Evolutionary conservation across 179 eudicot species (phyloP).

Genomic region (Actinidia polygama): DNA sequence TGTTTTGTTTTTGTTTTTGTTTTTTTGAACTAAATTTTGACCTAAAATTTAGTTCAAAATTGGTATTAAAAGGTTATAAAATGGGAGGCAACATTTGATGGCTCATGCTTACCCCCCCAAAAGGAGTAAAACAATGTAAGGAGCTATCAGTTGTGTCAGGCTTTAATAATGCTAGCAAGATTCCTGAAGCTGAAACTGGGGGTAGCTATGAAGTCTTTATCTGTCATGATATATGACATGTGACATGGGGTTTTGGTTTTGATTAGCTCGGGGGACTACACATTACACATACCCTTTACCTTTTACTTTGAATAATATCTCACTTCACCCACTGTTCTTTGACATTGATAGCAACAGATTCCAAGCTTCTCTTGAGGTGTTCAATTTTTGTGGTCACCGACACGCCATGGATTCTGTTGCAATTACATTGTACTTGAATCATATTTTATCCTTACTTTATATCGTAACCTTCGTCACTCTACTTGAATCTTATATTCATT

Average conservation of each 20-base stretch:
- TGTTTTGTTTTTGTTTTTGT: too few relatives aligned
- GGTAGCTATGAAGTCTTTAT: conserved; percentile 4
- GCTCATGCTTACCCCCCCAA: not conserved
- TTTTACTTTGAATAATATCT: too few relatives aligned
- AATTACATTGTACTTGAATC: too few relatives aligned
- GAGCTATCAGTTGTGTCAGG: not conserved
- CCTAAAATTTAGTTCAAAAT: not conserved
- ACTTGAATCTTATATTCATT: too few relatives aligned
- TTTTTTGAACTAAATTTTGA: too few relatives aligned
- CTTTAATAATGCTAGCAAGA: not conserved
- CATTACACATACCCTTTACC: not conserved
- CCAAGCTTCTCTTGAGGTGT: not conserved
- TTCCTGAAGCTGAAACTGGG: conserved; percentile 8
- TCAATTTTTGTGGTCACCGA: not conserved
- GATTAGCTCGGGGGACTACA: not conserved
- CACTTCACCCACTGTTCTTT: not conserved
- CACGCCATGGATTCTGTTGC: too few relatives aligned
- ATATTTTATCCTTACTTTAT: too few relatives aligned
- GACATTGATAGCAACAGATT: conserved; percentile 29
- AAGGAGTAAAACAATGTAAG: not conserved
- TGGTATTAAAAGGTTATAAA: not conserved
- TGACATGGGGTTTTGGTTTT: too few relatives aligned
- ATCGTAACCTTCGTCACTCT: too few relatives aligned
- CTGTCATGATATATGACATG: conserved; percentile 21
- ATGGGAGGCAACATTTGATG: not conserved